phyloP scores from a whole-genome alignment of 768 basidiomycete genomes.

The Podaxis pistillaris region DNA sequence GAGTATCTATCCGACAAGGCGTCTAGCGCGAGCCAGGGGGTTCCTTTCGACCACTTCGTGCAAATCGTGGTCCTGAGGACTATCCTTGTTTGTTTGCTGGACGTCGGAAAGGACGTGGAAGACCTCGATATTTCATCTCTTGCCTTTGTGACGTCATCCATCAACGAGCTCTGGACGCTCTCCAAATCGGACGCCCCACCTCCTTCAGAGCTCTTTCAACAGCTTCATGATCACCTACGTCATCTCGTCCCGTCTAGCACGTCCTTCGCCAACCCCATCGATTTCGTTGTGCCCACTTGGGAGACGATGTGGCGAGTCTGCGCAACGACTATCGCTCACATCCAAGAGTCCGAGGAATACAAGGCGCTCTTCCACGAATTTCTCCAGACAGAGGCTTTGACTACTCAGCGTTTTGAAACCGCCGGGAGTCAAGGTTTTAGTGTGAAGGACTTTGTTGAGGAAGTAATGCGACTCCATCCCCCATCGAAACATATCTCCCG shows the following conservation, averaged over 20 bases:
- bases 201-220: slow-evolving; percentile 28
- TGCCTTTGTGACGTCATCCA: slow-evolving; percentile 32
- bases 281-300: slow-evolving; percentile 57
- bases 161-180: slow-evolving; percentile 47
- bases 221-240: slow-evolving; percentile 35
- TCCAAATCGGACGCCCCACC: slow-evolving; percentile 37
- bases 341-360: slow-evolving; percentile 23
- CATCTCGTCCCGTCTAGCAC: slow-evolving; percentile 37
- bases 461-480: slow-evolving; percentile 49
- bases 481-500: slow-evolving; percentile 49
- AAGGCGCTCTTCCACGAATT: slow-evolving; percentile 28
- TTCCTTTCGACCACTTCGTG: slow-evolving; percentile 38
- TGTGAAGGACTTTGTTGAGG: slow-evolving; percentile 36
- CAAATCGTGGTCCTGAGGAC: slow-evolving; percentile 43
- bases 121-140: slow-evolving; percentile 33
- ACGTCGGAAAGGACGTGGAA: slow-evolving; percentile 25
- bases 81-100: slow-evolving; percentile 42
- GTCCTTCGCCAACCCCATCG: slow-evolving; percentile 38
- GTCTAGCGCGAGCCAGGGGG: background rate
- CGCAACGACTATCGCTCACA: slow-evolving; percentile 40
- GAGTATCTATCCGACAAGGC: background rate
- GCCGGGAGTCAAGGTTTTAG: slow-evolving; percentile 23
- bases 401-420: slow-evolving; percentile 26
- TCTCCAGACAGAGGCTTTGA: slow-evolving; percentile 34
- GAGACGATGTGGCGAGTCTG: slow-evolving; percentile 65